These are phyloP conservation scores for Eremothecium coryli DNA, from an alignment of 1,139 yeast species.

Conservation along the genomic window DNA sequence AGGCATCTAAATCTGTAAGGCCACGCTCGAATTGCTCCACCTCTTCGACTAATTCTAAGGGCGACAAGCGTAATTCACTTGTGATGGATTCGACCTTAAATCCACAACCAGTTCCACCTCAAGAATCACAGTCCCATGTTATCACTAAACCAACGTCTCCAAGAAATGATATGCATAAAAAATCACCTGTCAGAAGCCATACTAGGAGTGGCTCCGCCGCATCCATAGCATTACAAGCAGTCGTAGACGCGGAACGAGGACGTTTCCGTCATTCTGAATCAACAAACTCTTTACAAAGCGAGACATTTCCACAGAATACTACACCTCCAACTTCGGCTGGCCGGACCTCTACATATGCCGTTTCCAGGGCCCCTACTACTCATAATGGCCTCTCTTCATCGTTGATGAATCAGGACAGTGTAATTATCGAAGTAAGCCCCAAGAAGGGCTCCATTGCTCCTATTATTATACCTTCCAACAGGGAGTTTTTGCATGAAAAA, in stretches of 20 bases:
- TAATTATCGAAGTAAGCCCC: conserved; percentile 21
- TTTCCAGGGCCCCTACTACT: conserved; percentile 39
- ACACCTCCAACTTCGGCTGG: conserved; percentile 7
- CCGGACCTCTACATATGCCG: conserved; percentile 10
- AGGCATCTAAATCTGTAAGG: conserved; percentile 32
- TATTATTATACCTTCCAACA: conserved; percentile 3
- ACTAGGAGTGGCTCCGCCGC: conserved; percentile 38
- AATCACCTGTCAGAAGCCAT: conserved; percentile 21
- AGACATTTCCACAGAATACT: conserved; percentile 12
- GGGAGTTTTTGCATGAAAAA: too few relatives aligned
- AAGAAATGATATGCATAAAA: conserved; percentile 16
- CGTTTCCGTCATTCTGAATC: conserved; percentile 7
- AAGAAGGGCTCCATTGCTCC: conserved; percentile 11
- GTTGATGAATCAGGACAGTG: conserved; percentile 18
- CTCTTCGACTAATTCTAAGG: conserved; percentile 26
- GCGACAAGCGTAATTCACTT: conserved; percentile 27
- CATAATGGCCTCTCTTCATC: conserved; percentile 26
- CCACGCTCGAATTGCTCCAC: conserved; percentile 30
- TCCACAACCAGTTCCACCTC: conserved; percentile 28
- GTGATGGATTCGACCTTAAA: conserved; percentile 26
- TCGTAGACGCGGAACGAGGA: conserved; percentile 44
- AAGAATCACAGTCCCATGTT: conserved; percentile 29
- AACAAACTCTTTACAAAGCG: conserved; percentile 10
- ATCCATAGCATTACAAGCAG: conserved; percentile 57
- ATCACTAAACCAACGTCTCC: conserved; percentile 25